Percentiles rank a stretch among this genome's conserved stretches.
phyloP scores from a whole-genome alignment of 1,139 yeast species.

The Candida tropicalis region DNA sequence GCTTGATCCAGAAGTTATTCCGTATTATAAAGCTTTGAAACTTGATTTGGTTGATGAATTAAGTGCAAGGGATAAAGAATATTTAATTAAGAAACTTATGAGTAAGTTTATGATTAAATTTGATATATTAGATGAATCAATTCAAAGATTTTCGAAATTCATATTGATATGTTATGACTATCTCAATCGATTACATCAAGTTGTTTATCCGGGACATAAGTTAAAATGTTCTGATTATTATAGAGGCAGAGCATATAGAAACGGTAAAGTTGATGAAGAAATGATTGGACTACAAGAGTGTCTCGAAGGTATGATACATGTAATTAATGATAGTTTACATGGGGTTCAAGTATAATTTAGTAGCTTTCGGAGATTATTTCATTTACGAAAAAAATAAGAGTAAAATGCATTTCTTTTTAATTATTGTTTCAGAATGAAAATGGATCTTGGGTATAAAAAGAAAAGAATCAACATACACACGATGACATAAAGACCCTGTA shows the following conservation, averaged over 20 bases:
- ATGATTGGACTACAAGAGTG: constrained; percentile 9
- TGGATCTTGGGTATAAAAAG: no score
- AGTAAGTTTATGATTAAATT: constrained; percentile 8
- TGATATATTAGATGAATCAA: constrained; percentile 4
- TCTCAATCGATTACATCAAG: constrained; percentile 6
- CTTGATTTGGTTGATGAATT: constrained; percentile 10
- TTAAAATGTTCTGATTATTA: constrained; percentile 10
- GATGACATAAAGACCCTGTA: no score
- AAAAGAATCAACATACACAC: no score
- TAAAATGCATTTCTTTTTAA: no score
- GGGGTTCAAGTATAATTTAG: not conserved
- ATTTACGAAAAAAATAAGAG: no score
- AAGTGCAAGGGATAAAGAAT: constrained; percentile 6
- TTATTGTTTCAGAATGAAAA: no score
- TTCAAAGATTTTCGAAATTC: constrained; percentile 5
- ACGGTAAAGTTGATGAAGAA: constrained; percentile 11
- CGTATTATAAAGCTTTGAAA: constrained; percentile 1
- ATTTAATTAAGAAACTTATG: constrained; percentile 8
- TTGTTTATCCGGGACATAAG: constrained; percentile 4
- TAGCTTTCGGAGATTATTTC: not conserved
- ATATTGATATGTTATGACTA: constrained; percentile 2
- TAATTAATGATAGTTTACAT: not conserved
- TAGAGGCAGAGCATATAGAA: constrained; percentile 3
- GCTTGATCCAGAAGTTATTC: not conserved
- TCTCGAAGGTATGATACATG: constrained; percentile 5